Conservation (phyloP, 805 yeast species). For the Wickerhamiella cacticola region DNA sequence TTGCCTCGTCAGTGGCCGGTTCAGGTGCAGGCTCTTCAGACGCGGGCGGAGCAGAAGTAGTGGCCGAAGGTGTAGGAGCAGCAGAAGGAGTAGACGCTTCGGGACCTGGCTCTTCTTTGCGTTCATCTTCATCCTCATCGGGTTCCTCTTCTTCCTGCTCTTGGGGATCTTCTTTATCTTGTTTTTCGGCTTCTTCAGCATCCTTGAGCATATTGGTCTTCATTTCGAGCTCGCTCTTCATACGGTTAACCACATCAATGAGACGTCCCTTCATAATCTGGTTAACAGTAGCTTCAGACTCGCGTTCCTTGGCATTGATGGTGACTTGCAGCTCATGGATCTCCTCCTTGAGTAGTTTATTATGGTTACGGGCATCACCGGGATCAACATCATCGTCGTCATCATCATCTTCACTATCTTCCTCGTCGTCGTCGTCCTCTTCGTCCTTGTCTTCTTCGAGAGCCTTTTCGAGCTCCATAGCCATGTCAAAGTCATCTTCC, state of each 20-base stretch:
- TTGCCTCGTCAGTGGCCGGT: background rate
- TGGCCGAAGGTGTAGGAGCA: background rate
- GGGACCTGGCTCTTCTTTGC: conserved; percentile 26
- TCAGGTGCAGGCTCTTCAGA: conserved; percentile 23
- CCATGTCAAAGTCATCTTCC: conserved; percentile 24
- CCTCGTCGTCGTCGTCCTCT: conserved; percentile 45
- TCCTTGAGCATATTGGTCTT: conserved; percentile 55
- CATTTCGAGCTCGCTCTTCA: conserved; percentile 69
- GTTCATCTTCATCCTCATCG: conserved; percentile 26
- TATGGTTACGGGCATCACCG: conserved; percentile 45
- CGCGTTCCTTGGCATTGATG: conserved; percentile 59
- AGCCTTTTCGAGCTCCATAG: conserved; percentile 29
- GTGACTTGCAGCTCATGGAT: conserved; percentile 69
- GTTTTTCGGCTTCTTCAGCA: conserved; percentile 21
- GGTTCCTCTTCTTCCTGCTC: conserved; percentile 30
- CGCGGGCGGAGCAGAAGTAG: background rate
- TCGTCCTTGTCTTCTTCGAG: conserved; percentile 39
- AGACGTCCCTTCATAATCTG: conserved; percentile 81
- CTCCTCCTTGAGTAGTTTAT: conserved; percentile 71
- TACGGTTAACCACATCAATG: conserved; percentile 62
- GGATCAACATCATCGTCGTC: conserved; percentile 42
- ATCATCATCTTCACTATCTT: conserved; percentile 40
- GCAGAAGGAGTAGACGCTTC: conserved; percentile 14
- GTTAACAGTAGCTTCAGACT: conserved; percentile 58
- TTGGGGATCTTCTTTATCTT: conserved; percentile 17